A percentile compares a stretch with the other conserved stretches of the same genome.
Evolutionary conservation across 2,329 filamentous ascomycete genomes (phyloP).

Genomic region (Ascochyta fabae): DNA sequence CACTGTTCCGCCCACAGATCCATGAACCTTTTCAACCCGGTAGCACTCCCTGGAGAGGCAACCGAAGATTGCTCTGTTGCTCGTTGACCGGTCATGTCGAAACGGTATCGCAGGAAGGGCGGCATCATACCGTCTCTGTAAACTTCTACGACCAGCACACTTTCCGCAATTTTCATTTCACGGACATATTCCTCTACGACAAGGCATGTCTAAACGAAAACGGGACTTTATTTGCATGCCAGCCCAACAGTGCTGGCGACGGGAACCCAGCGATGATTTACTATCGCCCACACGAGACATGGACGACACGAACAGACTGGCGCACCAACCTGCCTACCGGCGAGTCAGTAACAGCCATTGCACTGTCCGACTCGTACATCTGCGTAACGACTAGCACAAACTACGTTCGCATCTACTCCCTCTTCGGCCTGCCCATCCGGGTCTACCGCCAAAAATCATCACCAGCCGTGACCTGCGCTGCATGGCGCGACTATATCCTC

Average conservation of each 20-base stretch:
- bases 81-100: constrained; percentile 95
- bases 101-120: constrained; percentile 94
- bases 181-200: constrained; percentile 93
- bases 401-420: constrained; percentile 90
- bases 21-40: constrained; percentile 92
- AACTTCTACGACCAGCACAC: constrained; percentile 97
- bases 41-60: constrained; percentile 93
- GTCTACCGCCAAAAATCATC: constrained; percentile 91
- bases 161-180: constrained; percentile 95
- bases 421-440: constrained; percentile 87
- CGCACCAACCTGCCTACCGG: constrained; percentile 83
- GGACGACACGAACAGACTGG: constrained; percentile 92
- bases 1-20: constrained; percentile 66
- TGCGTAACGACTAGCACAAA: constrained; percentile 85
- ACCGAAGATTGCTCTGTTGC: constrained; percentile 89
- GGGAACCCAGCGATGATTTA: constrained; percentile 81
- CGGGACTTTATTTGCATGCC: constrained; percentile 84
- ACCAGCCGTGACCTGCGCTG: constrained; percentile 89
- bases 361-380: constrained; percentile 87
- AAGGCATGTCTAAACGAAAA: constrained; percentile 89
- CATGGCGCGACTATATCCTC: constrained; percentile 95
- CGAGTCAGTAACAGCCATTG: constrained; percentile 87
- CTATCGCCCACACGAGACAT: constrained; percentile 95
- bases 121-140: constrained; percentile 87
- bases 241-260: constrained; percentile 56